These are phyloP conservation scores for Boletus sp. DNA, from an alignment of 768 basidiomycete genomes.

Conservation along the genomic window DNA sequence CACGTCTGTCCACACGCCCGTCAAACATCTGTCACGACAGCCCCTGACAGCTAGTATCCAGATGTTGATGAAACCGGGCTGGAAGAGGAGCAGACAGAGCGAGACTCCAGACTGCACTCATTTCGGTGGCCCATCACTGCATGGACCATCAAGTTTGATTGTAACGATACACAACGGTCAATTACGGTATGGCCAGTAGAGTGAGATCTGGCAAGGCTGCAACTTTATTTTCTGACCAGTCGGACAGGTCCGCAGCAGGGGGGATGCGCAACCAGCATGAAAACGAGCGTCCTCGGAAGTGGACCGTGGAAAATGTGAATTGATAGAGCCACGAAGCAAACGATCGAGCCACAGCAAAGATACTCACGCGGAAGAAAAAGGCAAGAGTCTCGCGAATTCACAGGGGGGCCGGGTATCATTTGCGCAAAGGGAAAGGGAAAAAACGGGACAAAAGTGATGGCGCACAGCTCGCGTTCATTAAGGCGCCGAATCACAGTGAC, in stretches of 20 bases:
- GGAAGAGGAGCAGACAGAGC: not conserved
- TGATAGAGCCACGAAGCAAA: slow-evolving; percentile 1
- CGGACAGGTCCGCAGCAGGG: not conserved
- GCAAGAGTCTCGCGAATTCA: not conserved
- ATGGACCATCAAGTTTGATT: slow-evolving; percentile 14
- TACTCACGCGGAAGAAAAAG: not conserved
- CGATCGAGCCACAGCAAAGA: too few relatives aligned
- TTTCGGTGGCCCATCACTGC: not conserved
- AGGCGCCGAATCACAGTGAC: slow-evolving; percentile 1
- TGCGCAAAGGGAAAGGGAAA: not conserved
- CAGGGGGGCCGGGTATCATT: slow-evolving; percentile 4
- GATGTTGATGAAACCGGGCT: not conserved
- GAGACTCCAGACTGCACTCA: not conserved
- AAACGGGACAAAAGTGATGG: not conserved
- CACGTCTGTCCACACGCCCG: not conserved
- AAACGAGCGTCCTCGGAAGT: not conserved
- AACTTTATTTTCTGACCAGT: not conserved
- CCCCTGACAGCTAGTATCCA: not conserved
- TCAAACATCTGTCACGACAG: not conserved
- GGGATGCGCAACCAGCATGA: not conserved
- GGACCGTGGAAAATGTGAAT: not conserved
- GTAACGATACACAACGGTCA: not conserved
- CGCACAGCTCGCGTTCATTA: slow-evolving; percentile 19
- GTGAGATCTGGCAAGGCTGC: not conserved
- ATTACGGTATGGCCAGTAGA: not conserved